Evolutionary conservation across 2,329 filamentous ascomycete species (phyloP).

Genomic region (Claviceps cyperi): DNA sequence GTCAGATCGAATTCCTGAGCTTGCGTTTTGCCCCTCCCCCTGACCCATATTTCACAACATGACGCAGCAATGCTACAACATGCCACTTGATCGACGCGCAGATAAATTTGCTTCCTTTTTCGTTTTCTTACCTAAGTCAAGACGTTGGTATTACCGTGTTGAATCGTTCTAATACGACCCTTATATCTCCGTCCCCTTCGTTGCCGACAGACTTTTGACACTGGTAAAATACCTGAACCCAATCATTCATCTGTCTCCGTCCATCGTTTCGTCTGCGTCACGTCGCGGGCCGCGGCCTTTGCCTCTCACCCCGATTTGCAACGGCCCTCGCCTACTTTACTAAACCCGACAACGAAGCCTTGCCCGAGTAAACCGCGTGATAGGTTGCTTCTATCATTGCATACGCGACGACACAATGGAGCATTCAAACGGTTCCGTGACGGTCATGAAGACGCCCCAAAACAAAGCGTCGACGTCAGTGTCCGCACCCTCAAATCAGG

Average conservation of each 20-base stretch:
- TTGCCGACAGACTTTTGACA: no score
- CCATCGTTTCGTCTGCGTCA: not conserved
- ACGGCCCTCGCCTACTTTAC: not conserved
- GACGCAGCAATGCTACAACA: not conserved
- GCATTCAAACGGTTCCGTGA: conserved; percentile 18
- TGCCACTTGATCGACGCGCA: not conserved
- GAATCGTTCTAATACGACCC: no score
- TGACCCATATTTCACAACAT: not conserved
- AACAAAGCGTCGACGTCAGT: conserved; percentile 8
- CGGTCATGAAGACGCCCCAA: conserved; percentile 19
- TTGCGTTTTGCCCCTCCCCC: not conserved
- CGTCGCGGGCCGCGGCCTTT: not conserved
- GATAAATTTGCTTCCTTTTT: not conserved
- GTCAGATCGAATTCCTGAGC: no score
- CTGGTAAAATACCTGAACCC: no score
- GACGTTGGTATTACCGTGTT: no score
- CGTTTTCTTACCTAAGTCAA: not conserved
- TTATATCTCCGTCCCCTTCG: no score
- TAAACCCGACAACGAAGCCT: not conserved
- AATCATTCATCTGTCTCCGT: not conserved
- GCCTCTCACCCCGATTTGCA: not conserved
- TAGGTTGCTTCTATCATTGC: not conserved
- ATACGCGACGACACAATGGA: conserved; percentile 5
- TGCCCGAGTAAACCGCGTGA: not conserved
- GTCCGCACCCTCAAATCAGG: conserved; percentile 9